Percentiles rank a stretch among this genome's conserved stretches.
Conservation (phyloP, 768 basidiomycete species). For the Exsudoporus frostii region DNA sequence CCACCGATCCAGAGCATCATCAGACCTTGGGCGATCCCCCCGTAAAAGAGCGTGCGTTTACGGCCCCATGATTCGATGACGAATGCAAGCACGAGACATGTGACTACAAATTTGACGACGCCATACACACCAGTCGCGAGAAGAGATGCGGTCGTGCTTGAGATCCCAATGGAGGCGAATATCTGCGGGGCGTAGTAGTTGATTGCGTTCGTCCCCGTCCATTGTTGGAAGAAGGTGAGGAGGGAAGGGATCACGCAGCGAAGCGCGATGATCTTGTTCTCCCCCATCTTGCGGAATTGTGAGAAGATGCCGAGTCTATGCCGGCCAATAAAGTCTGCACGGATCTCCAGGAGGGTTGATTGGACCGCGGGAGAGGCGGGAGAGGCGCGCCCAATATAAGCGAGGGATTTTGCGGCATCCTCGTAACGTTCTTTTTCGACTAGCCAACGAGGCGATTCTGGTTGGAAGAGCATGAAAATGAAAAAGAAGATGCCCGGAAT, state of each 20-base stretch:
- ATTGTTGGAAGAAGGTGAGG: slow-evolving; percentile 38
- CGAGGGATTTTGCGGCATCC: slow-evolving; percentile 32
- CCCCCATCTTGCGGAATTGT: slow-evolving; percentile 36
- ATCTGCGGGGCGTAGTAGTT: slow-evolving; percentile 40
- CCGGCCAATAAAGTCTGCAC: slow-evolving; percentile 34
- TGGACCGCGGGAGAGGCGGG: slow-evolving; percentile 28
- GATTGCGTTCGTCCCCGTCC: slow-evolving; percentile 41
- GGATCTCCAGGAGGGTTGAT: slow-evolving; percentile 34
- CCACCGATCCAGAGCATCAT: slow-evolving; percentile 39
- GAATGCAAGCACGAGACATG: slow-evolving; percentile 32
- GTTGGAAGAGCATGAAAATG: slow-evolving; percentile 35
- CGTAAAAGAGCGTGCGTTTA: slow-evolving; percentile 35
- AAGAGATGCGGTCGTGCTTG: slow-evolving; percentile 29
- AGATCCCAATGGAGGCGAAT: slow-evolving; percentile 36
- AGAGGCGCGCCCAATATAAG: slow-evolving; percentile 26
- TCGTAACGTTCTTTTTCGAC: slow-evolving; percentile 35
- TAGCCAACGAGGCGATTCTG: slow-evolving; percentile 43
- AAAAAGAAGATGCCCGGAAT: slow-evolving; percentile 40
- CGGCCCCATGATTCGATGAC: slow-evolving; percentile 40
- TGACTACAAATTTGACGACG: slow-evolving; percentile 36
- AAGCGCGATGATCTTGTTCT: slow-evolving; percentile 26
- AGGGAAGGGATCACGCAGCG: slow-evolving; percentile 33
- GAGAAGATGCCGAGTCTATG: slow-evolving; percentile 20
- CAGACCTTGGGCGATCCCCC: slow-evolving; percentile 34
- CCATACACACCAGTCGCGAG: slow-evolving; percentile 42